These are phyloP conservation scores for Kodamaea ohmeri DNA, from an alignment of 1,139 yeast species.

Conservation along the genomic window DNA sequence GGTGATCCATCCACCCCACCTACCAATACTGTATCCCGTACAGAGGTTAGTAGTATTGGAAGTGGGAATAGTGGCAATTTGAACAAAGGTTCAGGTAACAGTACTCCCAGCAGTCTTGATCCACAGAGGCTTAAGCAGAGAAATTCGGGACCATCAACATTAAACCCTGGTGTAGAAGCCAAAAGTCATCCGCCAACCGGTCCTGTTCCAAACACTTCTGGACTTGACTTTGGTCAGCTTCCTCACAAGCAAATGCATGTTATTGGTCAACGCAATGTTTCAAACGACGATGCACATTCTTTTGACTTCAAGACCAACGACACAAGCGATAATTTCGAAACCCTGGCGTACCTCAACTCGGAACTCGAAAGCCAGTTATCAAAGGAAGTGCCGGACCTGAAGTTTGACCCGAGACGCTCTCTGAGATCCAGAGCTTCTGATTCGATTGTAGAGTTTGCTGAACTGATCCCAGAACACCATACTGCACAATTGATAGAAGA, in stretches of 20 bases:
- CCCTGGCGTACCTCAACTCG: slow-evolving; percentile 1
- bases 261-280: slow-evolving; percentile 1
- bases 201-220: not conserved
- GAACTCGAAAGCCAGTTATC: slow-evolving; percentile 3
- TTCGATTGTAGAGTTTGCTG: slow-evolving; percentile 3
- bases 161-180: no score
- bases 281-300: slow-evolving; percentile 1
- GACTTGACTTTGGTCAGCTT: slow-evolving; percentile 1
- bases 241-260: slow-evolving; percentile 1
- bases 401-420: slow-evolving; percentile 3
- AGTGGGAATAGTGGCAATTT: not conserved
- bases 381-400: not conserved
- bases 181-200: not conserved
- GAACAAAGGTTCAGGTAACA: not conserved
- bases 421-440: slow-evolving; percentile 4
- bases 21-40: not conserved
- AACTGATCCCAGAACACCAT: slow-evolving; percentile 2
- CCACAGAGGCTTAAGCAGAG: slow-evolving; percentile 1
- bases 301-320: slow-evolving; percentile 4
- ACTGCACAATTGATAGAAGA: slow-evolving; percentile 1
- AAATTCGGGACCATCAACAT: not conserved
- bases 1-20: not conserved
- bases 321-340: not conserved
- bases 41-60: not conserved
- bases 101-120: not conserved